Conservation (phyloP, 192 early-diverging fungal species). For the Coemansia sp. region DNA sequence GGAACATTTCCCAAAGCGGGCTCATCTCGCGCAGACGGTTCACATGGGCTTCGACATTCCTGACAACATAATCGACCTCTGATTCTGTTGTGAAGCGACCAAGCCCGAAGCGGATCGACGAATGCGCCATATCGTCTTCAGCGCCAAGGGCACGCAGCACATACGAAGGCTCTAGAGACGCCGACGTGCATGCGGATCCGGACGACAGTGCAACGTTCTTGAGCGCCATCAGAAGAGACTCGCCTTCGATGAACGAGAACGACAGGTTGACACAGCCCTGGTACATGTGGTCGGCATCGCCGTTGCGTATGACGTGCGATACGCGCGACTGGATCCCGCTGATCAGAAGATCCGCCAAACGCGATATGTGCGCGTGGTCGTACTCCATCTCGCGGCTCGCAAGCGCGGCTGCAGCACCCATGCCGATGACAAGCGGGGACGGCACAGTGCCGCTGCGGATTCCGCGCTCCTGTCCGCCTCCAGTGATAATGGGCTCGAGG, state of each 20-base stretch:
- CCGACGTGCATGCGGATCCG: slow-evolving; percentile 94
- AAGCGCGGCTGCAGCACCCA: slow-evolving; percentile 85
- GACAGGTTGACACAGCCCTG: slow-evolving; percentile 95
- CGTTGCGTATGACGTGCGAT: slow-evolving; percentile 84
- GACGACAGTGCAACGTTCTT: slow-evolving; percentile 96
- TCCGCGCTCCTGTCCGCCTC: slow-evolving; percentile 96
- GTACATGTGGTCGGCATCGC: slow-evolving; percentile 74
- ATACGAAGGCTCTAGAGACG: slow-evolving; percentile 93
- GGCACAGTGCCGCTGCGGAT: slow-evolving; percentile 93
- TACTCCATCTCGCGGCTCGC: slow-evolving; percentile 80
- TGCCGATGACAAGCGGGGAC: slow-evolving; percentile 82
- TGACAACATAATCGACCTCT: slow-evolving; percentile 89
- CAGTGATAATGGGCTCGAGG: slow-evolving; percentile 84
- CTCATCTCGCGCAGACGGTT: slow-evolving; percentile 90
- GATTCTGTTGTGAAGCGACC: slow-evolving; percentile 94
- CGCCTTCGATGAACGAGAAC: slow-evolving; percentile 96
- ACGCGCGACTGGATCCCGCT: slow-evolving; percentile 77
- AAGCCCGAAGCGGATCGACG: slow-evolving; percentile 92
- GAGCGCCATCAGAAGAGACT: slow-evolving; percentile 95
- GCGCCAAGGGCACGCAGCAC: slow-evolving; percentile 96
- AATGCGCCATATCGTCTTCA: slow-evolving; percentile 95
- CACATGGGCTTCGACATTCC: slow-evolving; percentile 78
- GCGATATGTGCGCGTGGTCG: slow-evolving; percentile 70
- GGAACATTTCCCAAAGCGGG: slow-evolving; percentile 98
- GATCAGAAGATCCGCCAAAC: slow-evolving; percentile 76